A percentile compares a stretch with the other conserved stretches of the same genome.
Evolutionary conservation across 1,284 basidiomycete species (phyloP).

Genomic region (Naganishia sp.): DNA sequence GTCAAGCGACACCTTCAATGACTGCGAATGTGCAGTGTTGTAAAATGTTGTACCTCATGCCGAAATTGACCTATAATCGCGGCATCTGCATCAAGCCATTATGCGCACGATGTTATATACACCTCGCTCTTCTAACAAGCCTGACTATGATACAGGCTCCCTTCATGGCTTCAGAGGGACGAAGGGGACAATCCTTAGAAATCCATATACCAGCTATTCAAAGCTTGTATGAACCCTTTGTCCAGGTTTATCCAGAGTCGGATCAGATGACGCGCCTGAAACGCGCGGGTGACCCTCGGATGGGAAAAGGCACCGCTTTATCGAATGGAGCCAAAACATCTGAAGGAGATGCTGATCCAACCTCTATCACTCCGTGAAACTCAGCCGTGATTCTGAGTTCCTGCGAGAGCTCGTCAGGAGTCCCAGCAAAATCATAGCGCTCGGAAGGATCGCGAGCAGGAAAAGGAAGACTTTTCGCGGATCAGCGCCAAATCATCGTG

Average conservation of each 20-base stretch:
- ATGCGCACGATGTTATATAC: no score
- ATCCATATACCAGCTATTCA: neutral
- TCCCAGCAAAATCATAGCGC: neutral
- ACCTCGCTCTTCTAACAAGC: neutral
- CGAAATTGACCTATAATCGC: no score
- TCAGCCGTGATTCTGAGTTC: no score
- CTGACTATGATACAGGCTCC: neutral
- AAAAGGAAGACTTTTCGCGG: slow-evolving; percentile 2
- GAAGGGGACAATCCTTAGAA: neutral
- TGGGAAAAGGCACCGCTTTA: slow-evolving; percentile 12
- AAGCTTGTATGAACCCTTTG: no score
- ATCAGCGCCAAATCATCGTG: slow-evolving; percentile 3
- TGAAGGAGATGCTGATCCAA: neutral
- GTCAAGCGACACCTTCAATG: neutral
- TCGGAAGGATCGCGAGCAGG: neutral
- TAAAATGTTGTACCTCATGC: neutral
- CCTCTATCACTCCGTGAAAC: neutral
- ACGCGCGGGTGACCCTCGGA: neutral
- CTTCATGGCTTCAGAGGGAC: neutral
- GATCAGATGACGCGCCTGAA: slow-evolving; percentile 16
- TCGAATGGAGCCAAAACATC: slow-evolving; percentile 16
- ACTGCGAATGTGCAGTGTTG: slow-evolving; percentile 1
- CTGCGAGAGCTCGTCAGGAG: no score
- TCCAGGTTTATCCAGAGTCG: slow-evolving; percentile 7
- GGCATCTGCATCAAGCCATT: no score